Evolutionary conservation across 2,329 filamentous ascomycete species (phyloP), one percentile per base, ranked within the genome.

Genomic region (Stagonosporopsis vannaccii): DNA sequence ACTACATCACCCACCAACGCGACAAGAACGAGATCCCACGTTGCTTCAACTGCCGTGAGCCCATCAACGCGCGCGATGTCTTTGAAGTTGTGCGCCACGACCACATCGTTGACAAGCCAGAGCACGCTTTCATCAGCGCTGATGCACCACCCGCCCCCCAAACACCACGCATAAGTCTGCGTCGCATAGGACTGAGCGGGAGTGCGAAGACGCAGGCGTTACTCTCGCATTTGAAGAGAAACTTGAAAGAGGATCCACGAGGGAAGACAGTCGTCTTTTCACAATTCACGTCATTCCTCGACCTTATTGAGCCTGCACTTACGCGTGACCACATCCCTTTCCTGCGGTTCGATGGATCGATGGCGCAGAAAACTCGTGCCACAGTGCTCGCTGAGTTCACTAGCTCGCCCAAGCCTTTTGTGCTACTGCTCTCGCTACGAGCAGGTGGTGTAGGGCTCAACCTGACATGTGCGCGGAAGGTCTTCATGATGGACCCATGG

Each of bases 401-500:
- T 0, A 58, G 81, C 0, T 79, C 28, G 54, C 69, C 60, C 2
- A 86, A 84, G 44, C 91, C 91, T 22, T 85, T 85, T 2, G 85
- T 99, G 1, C 80, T 99, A 4, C 81, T 99, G 1, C 85, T 99
- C 47, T 94, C 89, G 66, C 80, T 99, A 52, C 85, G 92, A 19
- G 95, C 96, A 0, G 95, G 96, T 4, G 96, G 95, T 22, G 95
- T 99, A 0, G 95, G 95, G 0, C 81, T 99, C 39, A 99, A 99
- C 71, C 78, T 99, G 59, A 98, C 94, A 0, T 88, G 88, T 63
- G 95, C 95, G 6, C 91, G 89, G 61, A 83, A 91, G 50, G 96
- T 99, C 5, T 99, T 90, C 79, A 96, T 99, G 90, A 98, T 99
- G 95, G 95, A 99, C 76, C 95, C 95, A 0, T 99, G 95, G 95